These are phyloP conservation scores for Triticum dicoccoides DNA, from an alignment of 176 grass and related monocot species.

Conservation along the genomic window DNA sequence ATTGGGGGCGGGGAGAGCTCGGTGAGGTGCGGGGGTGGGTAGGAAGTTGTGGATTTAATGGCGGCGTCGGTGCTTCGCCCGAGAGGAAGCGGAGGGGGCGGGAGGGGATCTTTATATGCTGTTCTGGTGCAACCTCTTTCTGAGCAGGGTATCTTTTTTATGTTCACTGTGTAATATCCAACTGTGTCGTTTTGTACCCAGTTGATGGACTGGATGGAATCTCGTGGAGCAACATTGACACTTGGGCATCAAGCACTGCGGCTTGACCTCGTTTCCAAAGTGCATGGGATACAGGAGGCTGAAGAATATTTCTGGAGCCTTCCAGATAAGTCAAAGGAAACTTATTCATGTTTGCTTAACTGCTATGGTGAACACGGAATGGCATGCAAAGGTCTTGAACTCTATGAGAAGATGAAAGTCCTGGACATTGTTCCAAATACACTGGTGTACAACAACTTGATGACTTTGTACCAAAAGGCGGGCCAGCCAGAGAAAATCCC, in stretches of 20 bases:
- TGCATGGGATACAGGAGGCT: conserved; percentile 37
- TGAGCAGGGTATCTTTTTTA: background rate
- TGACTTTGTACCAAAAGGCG: conserved; percentile 37
- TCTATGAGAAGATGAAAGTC: conserved; percentile 47
- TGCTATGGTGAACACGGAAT: conserved; percentile 21
- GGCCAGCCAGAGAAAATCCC: background rate
- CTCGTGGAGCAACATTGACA: conserved; percentile 23
- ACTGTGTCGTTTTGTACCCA: background rate
- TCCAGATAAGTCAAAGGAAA: conserved; percentile 34
- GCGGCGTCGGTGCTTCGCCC: too few species aligned
- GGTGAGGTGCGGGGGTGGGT: too few species aligned
- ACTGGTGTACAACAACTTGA: conserved; percentile 47
- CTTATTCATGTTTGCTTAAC: conserved; percentile 17
- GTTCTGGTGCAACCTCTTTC: background rate
- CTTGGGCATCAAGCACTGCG: conserved; percentile 33
- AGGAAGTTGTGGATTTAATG: too few species aligned
- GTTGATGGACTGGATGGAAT: conserved; percentile 61
- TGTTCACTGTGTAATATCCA: background rate
- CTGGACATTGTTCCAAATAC: background rate
- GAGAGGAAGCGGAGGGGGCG: too few species aligned
- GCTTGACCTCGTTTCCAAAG: conserved; percentile 40
- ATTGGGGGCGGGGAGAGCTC: too few species aligned
- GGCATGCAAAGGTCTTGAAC: conserved; percentile 29
- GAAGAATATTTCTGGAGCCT: conserved; percentile 25
- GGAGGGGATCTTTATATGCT: background rate